Percentiles rank a stretch among this genome's conserved stretches.
Evolutionary conservation across 176 grass and related monocot genomes (phyloP).

Genomic region (Miscanthus lutarioriparius): DNA sequence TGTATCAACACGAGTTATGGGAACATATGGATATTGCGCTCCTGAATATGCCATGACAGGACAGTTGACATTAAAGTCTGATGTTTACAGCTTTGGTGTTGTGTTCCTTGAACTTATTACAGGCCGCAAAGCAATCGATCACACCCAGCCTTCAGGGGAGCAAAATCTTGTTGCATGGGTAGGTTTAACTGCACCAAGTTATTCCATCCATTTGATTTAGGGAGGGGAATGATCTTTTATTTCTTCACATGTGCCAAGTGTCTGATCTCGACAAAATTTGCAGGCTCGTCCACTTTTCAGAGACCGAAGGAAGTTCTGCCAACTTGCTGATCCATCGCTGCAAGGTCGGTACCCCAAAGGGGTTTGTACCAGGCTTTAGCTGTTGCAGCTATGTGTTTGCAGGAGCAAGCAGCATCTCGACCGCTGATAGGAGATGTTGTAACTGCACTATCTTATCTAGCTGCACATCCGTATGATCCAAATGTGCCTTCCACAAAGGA

Average conservation of each 20-base stretch:
- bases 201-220: slow-evolving; percentile 9
- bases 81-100: slow-evolving; percentile 99
- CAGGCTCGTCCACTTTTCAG: slow-evolving; percentile 92
- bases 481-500: slow-evolving; percentile 46
- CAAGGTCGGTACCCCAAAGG: slow-evolving; percentile 72
- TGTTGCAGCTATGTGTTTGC: slow-evolving; percentile 96
- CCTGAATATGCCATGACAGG: slow-evolving; percentile 99
- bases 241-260: slow-evolving; percentile 19
- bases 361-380: slow-evolving; percentile 93
- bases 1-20: slow-evolving; percentile 97
- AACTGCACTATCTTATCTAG: slow-evolving; percentile 88
- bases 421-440: slow-evolving; percentile 95
- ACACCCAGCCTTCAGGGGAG: slow-evolving; percentile 62
- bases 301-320: slow-evolving; percentile 86
- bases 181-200: slow-evolving; percentile 30
- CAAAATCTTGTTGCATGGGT: slow-evolving; percentile 97
- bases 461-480: slow-evolving; percentile 78
- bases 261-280: slow-evolving; percentile 43
- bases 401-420: slow-evolving; percentile 75
- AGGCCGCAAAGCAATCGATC: slow-evolving; percentile 87
- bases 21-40: slow-evolving; percentile 97
- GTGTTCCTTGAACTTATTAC: slow-evolving; percentile 98
- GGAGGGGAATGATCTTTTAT: neutral
- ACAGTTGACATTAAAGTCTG: slow-evolving; percentile 92
- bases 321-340: slow-evolving; percentile 81